A percentile compares a stretch with the other conserved stretches of the same genome.
Evolutionary conservation across 257 asterid genomes (phyloP).

Genomic region (Apocynum venetum): DNA sequence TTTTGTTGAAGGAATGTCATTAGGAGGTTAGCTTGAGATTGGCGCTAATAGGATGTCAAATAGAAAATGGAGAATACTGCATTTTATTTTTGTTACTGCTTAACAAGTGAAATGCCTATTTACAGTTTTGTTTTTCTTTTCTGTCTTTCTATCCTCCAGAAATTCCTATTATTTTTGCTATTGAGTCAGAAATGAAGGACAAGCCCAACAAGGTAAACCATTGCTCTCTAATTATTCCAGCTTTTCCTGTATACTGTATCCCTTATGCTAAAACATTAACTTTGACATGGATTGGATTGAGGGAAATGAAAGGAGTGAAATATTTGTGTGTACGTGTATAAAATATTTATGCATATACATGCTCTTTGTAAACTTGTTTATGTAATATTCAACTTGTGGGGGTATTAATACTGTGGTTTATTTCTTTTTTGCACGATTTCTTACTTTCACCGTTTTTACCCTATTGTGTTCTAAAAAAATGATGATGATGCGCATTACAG

Average conservation of each 20-base stretch:
- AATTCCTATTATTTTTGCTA: neutral
- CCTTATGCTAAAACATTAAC: neutral
- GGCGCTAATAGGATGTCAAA: neutral
- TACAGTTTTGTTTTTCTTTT: neutral
- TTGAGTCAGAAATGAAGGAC: neutral
- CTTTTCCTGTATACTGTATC: too few relatives aligned
- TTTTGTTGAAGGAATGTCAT: too few relatives aligned
- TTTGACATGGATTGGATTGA: neutral
- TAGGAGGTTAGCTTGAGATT: neutral
- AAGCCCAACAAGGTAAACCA: neutral
- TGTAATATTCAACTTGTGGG: neutral
- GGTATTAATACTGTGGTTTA: neutral
- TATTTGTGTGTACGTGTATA: neutral
- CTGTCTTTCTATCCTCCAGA: neutral
- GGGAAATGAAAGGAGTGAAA: neutral
- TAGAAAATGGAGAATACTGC: too few relatives aligned
- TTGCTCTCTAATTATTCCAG: neutral
- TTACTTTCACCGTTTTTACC: neutral
- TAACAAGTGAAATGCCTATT: neutral
- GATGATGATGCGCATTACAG: neutral
- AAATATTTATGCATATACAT: too few relatives aligned
- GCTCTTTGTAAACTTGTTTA: neutral
- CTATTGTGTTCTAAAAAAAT: neutral
- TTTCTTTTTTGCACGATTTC: neutral
- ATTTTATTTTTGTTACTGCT: too few relatives aligned